Base-by-base conservation (phyloP, 2,329 filamentous ascomycete species). In the Emericellopsis cladophorae region DNA sequence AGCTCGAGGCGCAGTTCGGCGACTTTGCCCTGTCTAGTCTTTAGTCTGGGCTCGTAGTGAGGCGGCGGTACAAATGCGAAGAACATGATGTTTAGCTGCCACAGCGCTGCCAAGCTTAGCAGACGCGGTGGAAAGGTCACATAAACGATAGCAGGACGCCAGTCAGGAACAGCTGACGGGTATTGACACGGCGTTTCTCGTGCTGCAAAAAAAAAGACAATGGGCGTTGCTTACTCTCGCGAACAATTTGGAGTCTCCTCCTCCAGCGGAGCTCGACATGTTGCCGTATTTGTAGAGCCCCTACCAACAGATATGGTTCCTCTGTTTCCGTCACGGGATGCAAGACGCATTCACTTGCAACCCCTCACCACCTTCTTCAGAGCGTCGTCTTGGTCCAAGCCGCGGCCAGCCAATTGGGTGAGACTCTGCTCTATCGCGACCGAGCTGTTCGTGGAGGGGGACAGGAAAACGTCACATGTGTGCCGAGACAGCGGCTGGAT, bases 161-260 rank as follows among this genome's bases (percentile, higher is more conserved):
- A 24, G 15, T 29, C 32, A 31, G 14, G n/a, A 21, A 26, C 32
- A 22, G 40, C 21, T 12, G 33, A 16, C 38, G 11, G 11, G n/a
- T 42, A 40, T 48, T 44, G 46, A 48, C 47, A 37, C 45, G 24
- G 40, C 42, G 40, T 45, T 42, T 41, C 37, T 16, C 35, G 15
- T n/a, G 41, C 15, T 22, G 35, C 18, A 31, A 14, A 16, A 31
- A 14, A 16, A 31, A 41, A 23, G 36, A 23, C 26, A 29, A 12
- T 9, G 26, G 26, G 21, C 18, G 34, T 15, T 43, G 63, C 73
- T 72, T 76, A 98, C 92, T 72, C 92, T 81, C 64, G 92, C 90
- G 72, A 98, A 98, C 68, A 98, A 81, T 78, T 95, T 96, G 68
- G 92, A 94, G 79, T 96, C 92, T 66, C 92, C 88, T 67, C 85